A percentile compares a stretch with the other conserved stretches of the same genome.
Evolutionary conservation across 108 stramenopile genomes (phyloP).

Genomic region (Fragilaria crotonensis): DNA sequence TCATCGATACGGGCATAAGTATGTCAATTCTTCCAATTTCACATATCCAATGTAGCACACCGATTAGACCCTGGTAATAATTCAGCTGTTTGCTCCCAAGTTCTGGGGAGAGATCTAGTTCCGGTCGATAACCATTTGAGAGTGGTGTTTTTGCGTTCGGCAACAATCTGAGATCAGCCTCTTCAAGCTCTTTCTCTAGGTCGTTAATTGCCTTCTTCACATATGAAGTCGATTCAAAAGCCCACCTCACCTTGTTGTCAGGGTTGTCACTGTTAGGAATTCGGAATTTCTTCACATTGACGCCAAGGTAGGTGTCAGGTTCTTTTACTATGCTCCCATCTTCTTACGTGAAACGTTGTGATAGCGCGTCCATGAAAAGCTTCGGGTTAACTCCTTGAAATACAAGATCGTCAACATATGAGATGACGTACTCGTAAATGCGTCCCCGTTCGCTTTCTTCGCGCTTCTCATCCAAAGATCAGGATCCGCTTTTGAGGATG

Average conservation of each 20-base stretch:
- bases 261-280: background rate
- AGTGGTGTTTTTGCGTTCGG: too few relatives aligned
- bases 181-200: constrained; percentile 2
- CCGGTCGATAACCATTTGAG: background rate
- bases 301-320: constrained; percentile 36
- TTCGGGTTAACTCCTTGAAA: constrained; percentile 5
- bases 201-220: too few relatives aligned
- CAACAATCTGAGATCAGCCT: background rate
- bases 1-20: too few relatives aligned
- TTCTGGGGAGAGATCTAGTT: too few relatives aligned
- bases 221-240: background rate
- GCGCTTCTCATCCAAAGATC: too few relatives aligned
- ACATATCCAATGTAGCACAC: constrained; percentile 17
- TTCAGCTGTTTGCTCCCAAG: background rate
- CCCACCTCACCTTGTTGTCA: too few relatives aligned
- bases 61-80: constrained; percentile 4
- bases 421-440: constrained; percentile 16
- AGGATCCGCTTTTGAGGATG: constrained; percentile 16
- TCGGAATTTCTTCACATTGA: constrained; percentile 6
- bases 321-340: constrained; percentile 25
- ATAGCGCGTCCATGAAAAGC: constrained; percentile 23
- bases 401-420: too few relatives aligned
- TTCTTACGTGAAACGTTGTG: constrained; percentile 24
- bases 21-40: too few relatives aligned
- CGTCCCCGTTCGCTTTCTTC: constrained; percentile 9